Evolutionary conservation across 2,329 filamentous ascomycete species (phyloP), one percentile per base, ranked within the genome.

Genomic region (Fusarium sterilihyphosum): DNA sequence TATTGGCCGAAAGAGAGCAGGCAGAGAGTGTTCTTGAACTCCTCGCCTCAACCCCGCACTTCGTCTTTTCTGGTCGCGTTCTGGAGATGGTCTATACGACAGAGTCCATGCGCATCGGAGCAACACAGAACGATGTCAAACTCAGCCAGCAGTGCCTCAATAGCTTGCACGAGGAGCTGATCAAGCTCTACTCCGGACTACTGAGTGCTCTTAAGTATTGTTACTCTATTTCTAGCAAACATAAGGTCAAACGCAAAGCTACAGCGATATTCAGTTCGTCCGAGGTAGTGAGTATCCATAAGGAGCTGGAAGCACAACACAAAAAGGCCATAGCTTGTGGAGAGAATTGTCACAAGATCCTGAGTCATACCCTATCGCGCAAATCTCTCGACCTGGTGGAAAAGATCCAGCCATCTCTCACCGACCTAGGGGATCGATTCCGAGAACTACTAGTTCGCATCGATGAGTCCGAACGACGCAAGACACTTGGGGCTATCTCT

Each of bases 351-450:
- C 29, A 18, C 5, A 52, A 24, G 5, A 3, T 52, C 11, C 11
- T 52, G 0, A 10, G 3, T 2, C 29, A 18, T 0, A 2, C 0
- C 0, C 0, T 52, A 2, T 52, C 47, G 0, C 1, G 5, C 5
- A 10, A 18, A 18, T 50, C 47, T 33, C 47, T 33, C 11, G 47
- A n/a, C 3, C 1, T 50, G 22, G 2, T 50, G 3, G 0, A 9
- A 0, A n/a, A 33, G 16, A 13, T 52, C 3, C 22, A 52, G 2
- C 47, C 47, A 52, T 0, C 8, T 18, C 5, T 52, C 2, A 2
- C 8, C 8, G 16, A 33, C 1, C 0, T 52, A 18, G 11, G 11
- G 0, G 11, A 33, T 1, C 22, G 29, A 2, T 1, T 52, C 2
- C 47, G 0, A 14, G 16, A 33, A 1, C 8, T 52, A 0, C 22